Percentiles rank a stretch among this genome's conserved stretches.
Conservation (phyloP, 1,284 basidiomycete genomes). For the Ustilago bromivora region DNA sequence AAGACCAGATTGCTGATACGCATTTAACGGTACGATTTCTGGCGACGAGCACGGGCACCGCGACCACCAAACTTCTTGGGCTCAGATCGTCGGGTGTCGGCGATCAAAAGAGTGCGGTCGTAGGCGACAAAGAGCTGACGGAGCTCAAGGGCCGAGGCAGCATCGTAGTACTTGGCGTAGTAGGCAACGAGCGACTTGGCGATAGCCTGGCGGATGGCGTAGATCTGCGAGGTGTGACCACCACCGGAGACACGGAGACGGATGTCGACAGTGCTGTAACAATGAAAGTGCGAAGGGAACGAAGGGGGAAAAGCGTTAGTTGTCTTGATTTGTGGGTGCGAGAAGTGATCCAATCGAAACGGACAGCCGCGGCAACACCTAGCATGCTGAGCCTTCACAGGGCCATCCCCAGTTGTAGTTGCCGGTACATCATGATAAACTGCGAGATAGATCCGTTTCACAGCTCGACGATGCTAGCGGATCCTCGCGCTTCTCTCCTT, state of each 20-base stretch:
- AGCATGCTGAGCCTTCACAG: no score
- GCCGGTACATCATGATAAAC: no score
- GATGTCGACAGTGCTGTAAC: constrained; percentile 79
- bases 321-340: neutral
- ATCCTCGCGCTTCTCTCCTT: no score
- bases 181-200: constrained; percentile 96
- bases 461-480: no score
- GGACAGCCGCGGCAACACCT: neutral
- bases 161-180: constrained; percentile 99
- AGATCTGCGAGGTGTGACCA: constrained; percentile 99
- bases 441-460: no score
- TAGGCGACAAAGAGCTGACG: constrained; percentile 67
- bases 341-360: neutral
- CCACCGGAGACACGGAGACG: constrained; percentile 98
- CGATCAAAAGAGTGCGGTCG: constrained; percentile 87
- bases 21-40: constrained; percentile 64
- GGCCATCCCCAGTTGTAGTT: no score
- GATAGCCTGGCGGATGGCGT: constrained; percentile 99
- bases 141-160: constrained; percentile 80
- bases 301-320: constrained; percentile 6
- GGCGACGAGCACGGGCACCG: constrained; percentile 69
- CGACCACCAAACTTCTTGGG: constrained; percentile 84
- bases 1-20: constrained; percentile 4
- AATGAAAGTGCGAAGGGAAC: neutral
- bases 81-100: constrained; percentile 98